Conservation (phyloP, 306 rosid species). For the Vicia villosa region DNA sequence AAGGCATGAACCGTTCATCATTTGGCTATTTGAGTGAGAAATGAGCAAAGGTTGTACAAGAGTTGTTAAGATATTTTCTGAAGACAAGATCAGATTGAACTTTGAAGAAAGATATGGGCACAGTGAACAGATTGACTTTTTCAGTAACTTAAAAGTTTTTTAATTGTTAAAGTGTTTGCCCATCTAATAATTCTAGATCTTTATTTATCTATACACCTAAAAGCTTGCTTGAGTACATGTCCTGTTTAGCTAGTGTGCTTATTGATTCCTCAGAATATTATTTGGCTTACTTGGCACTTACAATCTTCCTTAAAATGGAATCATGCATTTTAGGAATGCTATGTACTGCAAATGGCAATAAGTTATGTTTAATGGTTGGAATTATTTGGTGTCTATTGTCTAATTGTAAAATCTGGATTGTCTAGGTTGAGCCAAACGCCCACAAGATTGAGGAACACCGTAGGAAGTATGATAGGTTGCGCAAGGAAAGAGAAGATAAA, state of each 20-base stretch:
- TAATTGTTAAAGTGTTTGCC: background rate
- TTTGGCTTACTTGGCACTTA: background rate
- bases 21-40: background rate
- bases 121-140: background rate
- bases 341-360: background rate
- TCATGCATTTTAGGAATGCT: slow-evolving; percentile 15
- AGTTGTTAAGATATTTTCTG: background rate
- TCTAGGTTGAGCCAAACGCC: slow-evolving; percentile 88
- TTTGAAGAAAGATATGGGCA: background rate
- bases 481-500: slow-evolving; percentile 77
- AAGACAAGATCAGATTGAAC: background rate
- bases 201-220: background rate
- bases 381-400: slow-evolving; percentile 30
- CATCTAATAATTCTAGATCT: background rate
- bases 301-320: background rate
- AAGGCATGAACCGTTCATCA: background rate
- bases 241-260: background rate
- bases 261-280: background rate
- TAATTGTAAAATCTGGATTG: slow-evolving; percentile 31
- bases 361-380: slow-evolving; percentile 6
- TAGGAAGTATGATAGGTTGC: slow-evolving; percentile 87
- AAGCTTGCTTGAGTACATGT: background rate
- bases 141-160: background rate
- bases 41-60: slow-evolving; percentile 5
- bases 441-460: slow-evolving; percentile 90